These are phyloP conservation scores for Anthoceros angustus DNA, from an alignment of 225 moss, liverwort and hornwort species.

Conservation along the genomic window DNA sequence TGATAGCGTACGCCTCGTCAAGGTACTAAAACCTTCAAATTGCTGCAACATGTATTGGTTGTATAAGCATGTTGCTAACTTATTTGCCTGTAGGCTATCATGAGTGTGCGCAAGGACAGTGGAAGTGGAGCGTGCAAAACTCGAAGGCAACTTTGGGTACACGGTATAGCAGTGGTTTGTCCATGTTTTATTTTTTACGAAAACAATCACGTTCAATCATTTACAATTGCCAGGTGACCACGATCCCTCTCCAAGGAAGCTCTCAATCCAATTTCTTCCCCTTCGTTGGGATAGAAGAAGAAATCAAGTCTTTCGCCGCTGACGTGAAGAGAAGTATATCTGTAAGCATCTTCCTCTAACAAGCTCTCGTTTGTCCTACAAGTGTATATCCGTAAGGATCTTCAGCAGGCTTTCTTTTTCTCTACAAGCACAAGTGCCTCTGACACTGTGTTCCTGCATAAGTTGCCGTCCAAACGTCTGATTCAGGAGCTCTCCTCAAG, in stretches of 20 bases:
- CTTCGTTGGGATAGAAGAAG: conserved; percentile 28
- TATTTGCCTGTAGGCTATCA: conserved; percentile 24
- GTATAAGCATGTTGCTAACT: neutral
- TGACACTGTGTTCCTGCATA: neutral
- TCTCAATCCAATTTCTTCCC: conserved; percentile 19
- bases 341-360: neutral
- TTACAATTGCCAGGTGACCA: conserved; percentile 9
- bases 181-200: neutral
- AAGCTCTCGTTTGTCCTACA: neutral
- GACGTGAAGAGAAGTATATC: conserved; percentile 29
- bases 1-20: conserved; percentile 65
- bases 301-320: conserved; percentile 25
- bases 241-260: conserved; percentile 21
- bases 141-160: conserved; percentile 46
- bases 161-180: conserved; percentile 7
- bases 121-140: conserved; percentile 52
- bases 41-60: neutral
- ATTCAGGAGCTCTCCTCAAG: conserved; percentile 31
- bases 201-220: neutral
- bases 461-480: conserved; percentile 9
- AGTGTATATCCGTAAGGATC: too few relatives aligned
- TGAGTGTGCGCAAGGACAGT: conserved; percentile 50
- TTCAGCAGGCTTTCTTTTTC: neutral
- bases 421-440: neutral
- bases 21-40: conserved; percentile 8